Evolutionary conservation across 352 stramenopile genomes (phyloP).

Genomic region (Phytophthora pistaciae): DNA sequence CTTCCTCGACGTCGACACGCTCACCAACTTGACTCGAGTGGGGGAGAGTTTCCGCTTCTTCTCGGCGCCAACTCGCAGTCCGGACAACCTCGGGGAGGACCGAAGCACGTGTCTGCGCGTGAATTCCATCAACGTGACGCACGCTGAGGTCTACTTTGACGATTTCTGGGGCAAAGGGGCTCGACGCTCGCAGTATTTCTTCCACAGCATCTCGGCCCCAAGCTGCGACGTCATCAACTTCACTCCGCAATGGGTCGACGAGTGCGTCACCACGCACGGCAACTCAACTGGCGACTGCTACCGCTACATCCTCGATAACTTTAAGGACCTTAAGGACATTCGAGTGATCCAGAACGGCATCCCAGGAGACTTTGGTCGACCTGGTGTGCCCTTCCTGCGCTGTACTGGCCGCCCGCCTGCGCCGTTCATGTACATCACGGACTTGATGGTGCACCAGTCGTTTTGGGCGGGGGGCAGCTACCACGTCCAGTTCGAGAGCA

Average conservation of each 20-base stretch:
- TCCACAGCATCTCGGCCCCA: slow-evolving; percentile 58
- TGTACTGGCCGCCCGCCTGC: slow-evolving; percentile 49
- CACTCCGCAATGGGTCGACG: slow-evolving; percentile 44
- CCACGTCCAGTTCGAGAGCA: slow-evolving; percentile 66
- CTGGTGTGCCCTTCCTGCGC: slow-evolving; percentile 57
- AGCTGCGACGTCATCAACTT: slow-evolving; percentile 57
- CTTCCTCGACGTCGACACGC: slow-evolving; percentile 34
- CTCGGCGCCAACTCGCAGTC: slow-evolving; percentile 39
- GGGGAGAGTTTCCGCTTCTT: slow-evolving; percentile 48
- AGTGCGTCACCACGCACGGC: slow-evolving; percentile 34
- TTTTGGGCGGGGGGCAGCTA: slow-evolving; percentile 65
- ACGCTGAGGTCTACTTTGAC: slow-evolving; percentile 44
- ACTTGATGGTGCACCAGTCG: slow-evolving; percentile 65
- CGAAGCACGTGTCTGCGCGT: slow-evolving; percentile 54
- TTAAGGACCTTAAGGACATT: slow-evolving; percentile 42
- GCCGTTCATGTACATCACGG: slow-evolving; percentile 64
- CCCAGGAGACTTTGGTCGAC: slow-evolving; percentile 49
- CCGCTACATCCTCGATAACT: slow-evolving; percentile 65
- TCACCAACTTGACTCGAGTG: slow-evolving; percentile 42
- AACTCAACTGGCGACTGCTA: slow-evolving; percentile 49
- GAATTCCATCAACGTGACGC: slow-evolving; percentile 50
- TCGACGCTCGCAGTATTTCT: slow-evolving; percentile 45
- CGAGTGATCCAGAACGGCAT: slow-evolving; percentile 47
- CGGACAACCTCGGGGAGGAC: slow-evolving; percentile 46
- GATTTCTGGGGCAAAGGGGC: slow-evolving; percentile 56